These are phyloP conservation scores for Fremontodendron californicum DNA, from an alignment of 345 rosid species.

Conservation along the genomic window DNA sequence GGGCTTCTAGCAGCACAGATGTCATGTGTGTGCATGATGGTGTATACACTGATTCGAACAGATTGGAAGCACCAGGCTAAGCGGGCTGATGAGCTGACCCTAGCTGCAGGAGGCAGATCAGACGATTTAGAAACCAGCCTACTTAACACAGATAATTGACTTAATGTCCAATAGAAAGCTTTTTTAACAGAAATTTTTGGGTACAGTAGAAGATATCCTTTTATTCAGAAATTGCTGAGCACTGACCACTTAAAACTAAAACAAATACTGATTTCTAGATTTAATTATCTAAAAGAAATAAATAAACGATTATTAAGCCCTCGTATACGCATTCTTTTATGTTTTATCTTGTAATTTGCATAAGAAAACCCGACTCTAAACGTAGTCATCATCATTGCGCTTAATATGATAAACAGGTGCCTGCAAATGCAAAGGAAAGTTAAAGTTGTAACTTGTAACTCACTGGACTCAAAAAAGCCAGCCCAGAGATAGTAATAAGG, in stretches of 20 bases:
- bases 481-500: too few relatives aligned
- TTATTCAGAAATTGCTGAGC: slow-evolving; percentile 11
- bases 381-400: not conserved
- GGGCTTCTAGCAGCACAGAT: slow-evolving; percentile 70
- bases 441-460: not conserved
- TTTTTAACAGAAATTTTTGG: slow-evolving; percentile 15
- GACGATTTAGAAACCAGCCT: slow-evolving; percentile 46
- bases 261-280: slow-evolving; percentile 18
- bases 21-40: slow-evolving; percentile 62
- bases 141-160: slow-evolving; percentile 25
- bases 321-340: not conserved
- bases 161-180: not conserved
- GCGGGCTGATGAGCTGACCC: slow-evolving; percentile 70
- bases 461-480: not conserved
- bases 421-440: not conserved
- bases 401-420: not conserved
- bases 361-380: not conserved
- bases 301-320: not conserved
- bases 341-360: not conserved
- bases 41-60: slow-evolving; percentile 54
- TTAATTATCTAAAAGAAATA: not conserved
- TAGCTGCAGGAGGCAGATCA: slow-evolving; percentile 29
- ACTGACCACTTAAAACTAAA: not conserved
- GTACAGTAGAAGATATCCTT: slow-evolving; percentile 16
- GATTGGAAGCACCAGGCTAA: slow-evolving; percentile 84